Evolutionary conservation across 2,329 filamentous ascomycete species (phyloP).

Genomic region (Magnaporthales sp.): DNA sequence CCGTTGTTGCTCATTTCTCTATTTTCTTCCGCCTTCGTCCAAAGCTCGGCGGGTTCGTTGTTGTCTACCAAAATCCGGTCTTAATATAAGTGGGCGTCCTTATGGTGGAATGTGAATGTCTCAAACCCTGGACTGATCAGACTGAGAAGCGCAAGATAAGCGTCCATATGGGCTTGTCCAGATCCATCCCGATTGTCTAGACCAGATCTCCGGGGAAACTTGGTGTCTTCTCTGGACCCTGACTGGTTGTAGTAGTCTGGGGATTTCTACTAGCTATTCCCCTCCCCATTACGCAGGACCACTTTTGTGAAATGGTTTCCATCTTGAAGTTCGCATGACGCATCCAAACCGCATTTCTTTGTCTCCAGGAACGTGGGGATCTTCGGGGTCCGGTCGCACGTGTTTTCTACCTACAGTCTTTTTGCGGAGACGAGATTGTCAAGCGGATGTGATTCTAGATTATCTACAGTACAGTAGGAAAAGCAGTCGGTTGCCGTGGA

Average conservation of each 20-base stretch:
- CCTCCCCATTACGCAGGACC: neutral
- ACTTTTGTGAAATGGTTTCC: neutral
- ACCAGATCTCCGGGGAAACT: neutral
- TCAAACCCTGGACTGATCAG: neutral
- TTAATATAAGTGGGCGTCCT: too few relatives aligned
- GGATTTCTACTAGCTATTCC: neutral
- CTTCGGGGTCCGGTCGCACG: neutral
- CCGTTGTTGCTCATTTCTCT: neutral
- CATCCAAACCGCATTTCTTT: neutral
- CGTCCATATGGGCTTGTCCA: neutral
- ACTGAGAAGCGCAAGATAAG: neutral
- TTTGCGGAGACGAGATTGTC: too few relatives aligned
- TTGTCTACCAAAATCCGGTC: neutral
- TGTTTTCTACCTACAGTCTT: neutral
- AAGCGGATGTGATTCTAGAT: too few relatives aligned
- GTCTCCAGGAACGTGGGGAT: neutral
- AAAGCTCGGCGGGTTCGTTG: neutral
- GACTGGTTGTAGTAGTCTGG: neutral
- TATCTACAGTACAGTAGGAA: too few relatives aligned
- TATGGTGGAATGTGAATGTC: neutral
- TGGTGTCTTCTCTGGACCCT: neutral
- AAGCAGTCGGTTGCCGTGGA: neutral
- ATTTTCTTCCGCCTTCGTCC: neutral
- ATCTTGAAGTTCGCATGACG: neutral
- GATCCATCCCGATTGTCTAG: neutral